Conservation (phyloP, 176 grass and related monocot species). For the Aegilops speltoides region DNA sequence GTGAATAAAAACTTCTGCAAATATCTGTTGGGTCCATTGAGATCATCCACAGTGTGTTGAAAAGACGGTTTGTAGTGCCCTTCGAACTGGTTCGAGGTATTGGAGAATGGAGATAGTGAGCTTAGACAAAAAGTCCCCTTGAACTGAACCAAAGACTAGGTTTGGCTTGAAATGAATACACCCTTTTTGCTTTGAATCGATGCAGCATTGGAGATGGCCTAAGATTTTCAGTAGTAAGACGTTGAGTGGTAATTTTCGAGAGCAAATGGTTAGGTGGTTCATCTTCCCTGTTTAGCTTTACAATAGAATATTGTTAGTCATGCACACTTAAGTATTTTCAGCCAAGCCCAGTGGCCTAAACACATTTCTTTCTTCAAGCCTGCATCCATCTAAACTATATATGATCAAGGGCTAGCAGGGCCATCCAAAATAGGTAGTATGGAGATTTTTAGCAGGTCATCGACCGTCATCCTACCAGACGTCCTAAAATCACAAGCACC, state of each 20-base stretch:
- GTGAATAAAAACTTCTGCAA: background rate
- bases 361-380: background rate
- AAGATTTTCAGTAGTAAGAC: background rate
- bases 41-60: background rate
- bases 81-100: background rate
- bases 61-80: background rate
- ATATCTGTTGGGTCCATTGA: background rate
- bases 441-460: background rate
- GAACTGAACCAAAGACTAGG: too few species aligned
- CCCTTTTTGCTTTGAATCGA: too few species aligned
- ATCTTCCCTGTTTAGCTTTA: conserved; percentile 3
- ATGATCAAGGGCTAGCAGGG: background rate
- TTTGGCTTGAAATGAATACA: too few species aligned
- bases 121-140: too few species aligned
- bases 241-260: background rate
- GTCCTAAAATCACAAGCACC: background rate
- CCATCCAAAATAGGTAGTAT: background rate
- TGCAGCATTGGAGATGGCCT: background rate
- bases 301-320: background rate
- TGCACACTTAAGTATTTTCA: background rate
- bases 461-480: background rate
- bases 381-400: background rate
- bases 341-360: background rate
- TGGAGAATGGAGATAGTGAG: background rate
- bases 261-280: background rate